Evolutionary conservation across 176 grass and related monocot species (phyloP).

Genomic region (bread wheat (Triticum aestivum)): DNA sequence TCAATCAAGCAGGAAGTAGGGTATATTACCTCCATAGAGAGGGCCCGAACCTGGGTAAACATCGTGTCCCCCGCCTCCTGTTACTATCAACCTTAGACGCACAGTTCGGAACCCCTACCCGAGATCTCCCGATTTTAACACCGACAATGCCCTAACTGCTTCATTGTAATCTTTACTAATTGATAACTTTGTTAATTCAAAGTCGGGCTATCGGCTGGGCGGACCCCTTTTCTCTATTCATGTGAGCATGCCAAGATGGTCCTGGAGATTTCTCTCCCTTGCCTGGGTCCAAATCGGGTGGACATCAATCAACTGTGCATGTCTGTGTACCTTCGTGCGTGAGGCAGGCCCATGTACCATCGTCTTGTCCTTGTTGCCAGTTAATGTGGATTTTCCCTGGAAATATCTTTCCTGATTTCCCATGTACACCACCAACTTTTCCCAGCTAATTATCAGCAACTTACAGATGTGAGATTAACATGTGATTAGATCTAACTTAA

Average conservation of each 20-base stretch:
- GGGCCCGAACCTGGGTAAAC: too few species aligned
- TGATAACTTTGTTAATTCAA: too few species aligned
- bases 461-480: not conserved
- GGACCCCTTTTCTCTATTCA: not conserved
- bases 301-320: conserved; percentile 29
- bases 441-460: not conserved
- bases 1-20: too few species aligned
- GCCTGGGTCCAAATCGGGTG: conserved; percentile 28
- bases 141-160: too few species aligned
- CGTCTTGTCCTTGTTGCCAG: conserved; percentile 6
- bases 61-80: too few species aligned
- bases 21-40: too few species aligned
- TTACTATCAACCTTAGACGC: too few species aligned
- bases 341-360: conserved; percentile 6
- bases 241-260: conserved; percentile 14
- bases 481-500: conserved; percentile 18
- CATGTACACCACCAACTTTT: conserved; percentile 19
- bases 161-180: too few species aligned
- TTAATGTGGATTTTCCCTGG: not conserved
- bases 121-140: too few species aligned
- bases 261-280: conserved; percentile 7
- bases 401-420: not conserved
- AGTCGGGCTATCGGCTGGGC: too few species aligned
- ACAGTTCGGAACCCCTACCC: too few species aligned
- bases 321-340: conserved; percentile 6